Evolutionary conservation across 2,329 filamentous ascomycete species (phyloP).

Genomic region (Diaporthe sp.): DNA sequence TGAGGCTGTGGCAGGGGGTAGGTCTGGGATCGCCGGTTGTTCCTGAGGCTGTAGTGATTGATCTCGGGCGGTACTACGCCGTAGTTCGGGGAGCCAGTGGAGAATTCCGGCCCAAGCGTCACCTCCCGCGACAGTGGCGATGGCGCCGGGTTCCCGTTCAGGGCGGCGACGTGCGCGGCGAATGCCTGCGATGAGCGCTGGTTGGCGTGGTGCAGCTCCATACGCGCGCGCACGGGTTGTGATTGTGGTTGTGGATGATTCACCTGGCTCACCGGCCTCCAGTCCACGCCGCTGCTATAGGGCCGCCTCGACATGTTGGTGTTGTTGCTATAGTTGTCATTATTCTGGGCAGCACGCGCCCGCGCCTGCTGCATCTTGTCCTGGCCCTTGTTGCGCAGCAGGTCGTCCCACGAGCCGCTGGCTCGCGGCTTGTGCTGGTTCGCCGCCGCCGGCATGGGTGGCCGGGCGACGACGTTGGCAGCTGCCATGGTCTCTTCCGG

Average conservation of each 20-base stretch:
- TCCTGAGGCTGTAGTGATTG: conserved; percentile 9
- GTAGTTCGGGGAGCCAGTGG: conserved; percentile 4
- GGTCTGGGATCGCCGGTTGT: conserved; percentile 5
- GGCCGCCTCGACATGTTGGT: conserved; percentile 9
- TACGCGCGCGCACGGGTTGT: conserved; percentile 17
- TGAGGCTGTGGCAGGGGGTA: neutral
- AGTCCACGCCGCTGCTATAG: conserved; percentile 17
- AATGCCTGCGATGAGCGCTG: conserved; percentile 30
- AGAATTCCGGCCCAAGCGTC: neutral
- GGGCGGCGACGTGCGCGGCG: conserved; percentile 20
- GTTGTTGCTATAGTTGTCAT: neutral
- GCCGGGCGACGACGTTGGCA: conserved; percentile 20
- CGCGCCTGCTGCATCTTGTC: conserved; percentile 29
- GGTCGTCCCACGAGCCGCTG: conserved; percentile 34
- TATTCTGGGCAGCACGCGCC: conserved; percentile 20
- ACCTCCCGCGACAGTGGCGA: conserved; percentile 29
- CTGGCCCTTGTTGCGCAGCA: conserved; percentile 30
- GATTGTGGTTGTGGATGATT: neutral
- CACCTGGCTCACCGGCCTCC: conserved; percentile 4
- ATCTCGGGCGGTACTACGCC: conserved; percentile 23
- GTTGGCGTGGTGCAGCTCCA: conserved; percentile 28
- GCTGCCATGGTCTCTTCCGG: conserved; percentile 27
- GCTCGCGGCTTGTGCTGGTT: conserved; percentile 7
- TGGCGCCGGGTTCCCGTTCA: conserved; percentile 5
- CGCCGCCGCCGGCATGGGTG: conserved; percentile 6